Base-by-base conservation (phyloP, 2,329 filamentous ascomycete species). In the Fusarium anthophilum region DNA sequence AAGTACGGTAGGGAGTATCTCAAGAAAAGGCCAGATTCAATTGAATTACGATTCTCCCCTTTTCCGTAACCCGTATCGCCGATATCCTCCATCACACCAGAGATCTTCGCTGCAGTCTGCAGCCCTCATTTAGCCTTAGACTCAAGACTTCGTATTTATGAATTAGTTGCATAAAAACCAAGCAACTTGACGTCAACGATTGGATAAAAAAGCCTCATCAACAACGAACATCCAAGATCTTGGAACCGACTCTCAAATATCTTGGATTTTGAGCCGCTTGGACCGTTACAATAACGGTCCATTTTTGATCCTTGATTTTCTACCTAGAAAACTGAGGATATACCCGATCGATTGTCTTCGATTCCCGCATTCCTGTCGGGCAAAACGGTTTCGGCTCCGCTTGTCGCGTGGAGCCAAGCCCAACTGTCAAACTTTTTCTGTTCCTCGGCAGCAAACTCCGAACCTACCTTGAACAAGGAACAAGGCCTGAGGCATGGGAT, bases 111-210 rank as follows among this genome's bases (percentile, higher is more conserved):
- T 38, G 28, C 35, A 41, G 28, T 54, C 35, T 54, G 51, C 35
- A 54, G 66, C 28, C 32, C 13, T 37, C 11, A 37, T 45, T 58
- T 64, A 55, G 63, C 30, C 48, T 61, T 37, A 48, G 43, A 62
- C 30, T 53, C 51, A 22, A 48, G 41, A 63, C 41, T 63, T 70
- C 59, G 67, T 70, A 65, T 70, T 44, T 38, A 17, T 41, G 66
- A 70, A 50, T 39, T 65, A 44, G 66, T 37, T 70, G 66, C 67
- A 64, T 57, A 43, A 50, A 24, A 24, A 32, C 6, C 8, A 53
- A 26, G 39, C 63, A 8, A 35, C 47, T 70, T 70, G 67, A 70
- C 67, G 67, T 70, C 67, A 70, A 70, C 45, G 50, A 70, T 38
- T 39, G 20, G 15, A 47, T 28, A 63, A 69, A 70, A 69, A 70